Percentiles rank a stretch among this genome's conserved stretches.
Conservation (phyloP, 1,284 basidiomycete genomes). For the Cryptococcus deneoformans region DNA sequence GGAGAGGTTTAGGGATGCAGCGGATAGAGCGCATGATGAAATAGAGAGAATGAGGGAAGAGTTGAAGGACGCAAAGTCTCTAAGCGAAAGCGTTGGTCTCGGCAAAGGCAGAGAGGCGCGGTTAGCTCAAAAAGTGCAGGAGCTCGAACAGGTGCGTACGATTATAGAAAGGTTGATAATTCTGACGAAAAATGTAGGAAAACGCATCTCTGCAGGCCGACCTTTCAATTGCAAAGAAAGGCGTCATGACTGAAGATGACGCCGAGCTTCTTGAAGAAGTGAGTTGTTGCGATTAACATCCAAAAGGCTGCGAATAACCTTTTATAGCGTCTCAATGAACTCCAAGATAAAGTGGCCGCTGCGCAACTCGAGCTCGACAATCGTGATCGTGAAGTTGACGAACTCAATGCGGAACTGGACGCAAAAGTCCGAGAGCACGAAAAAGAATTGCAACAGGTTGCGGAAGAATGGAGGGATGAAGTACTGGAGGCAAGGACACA, state of each 20-base stretch:
- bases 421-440: constrained; percentile 43
- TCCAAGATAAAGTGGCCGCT: constrained; percentile 45
- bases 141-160: constrained; percentile 58
- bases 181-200: constrained; percentile 22
- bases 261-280: constrained; percentile 46
- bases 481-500: constrained; percentile 42
- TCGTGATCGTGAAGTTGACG: constrained; percentile 48
- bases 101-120: constrained; percentile 62
- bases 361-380: constrained; percentile 46
- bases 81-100: constrained; percentile 26
- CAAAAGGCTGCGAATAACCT: neutral
- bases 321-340: constrained; percentile 38
- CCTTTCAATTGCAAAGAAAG: constrained; percentile 23
- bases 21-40: constrained; percentile 55
- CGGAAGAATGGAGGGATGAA: constrained; percentile 46
- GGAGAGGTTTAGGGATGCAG: constrained; percentile 53
- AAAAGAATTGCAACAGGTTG: constrained; percentile 43
- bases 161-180: constrained; percentile 35
- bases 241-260: constrained; percentile 23
- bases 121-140: constrained; percentile 56
- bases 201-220: constrained; percentile 47
- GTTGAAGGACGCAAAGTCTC: constrained; percentile 51
- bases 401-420: constrained; percentile 49
- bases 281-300: constrained; percentile 1
- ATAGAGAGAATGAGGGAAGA: constrained; percentile 59